Conservation (phyloP, 176 grass and related monocot genomes). For the Dactylis glomerata region DNA sequence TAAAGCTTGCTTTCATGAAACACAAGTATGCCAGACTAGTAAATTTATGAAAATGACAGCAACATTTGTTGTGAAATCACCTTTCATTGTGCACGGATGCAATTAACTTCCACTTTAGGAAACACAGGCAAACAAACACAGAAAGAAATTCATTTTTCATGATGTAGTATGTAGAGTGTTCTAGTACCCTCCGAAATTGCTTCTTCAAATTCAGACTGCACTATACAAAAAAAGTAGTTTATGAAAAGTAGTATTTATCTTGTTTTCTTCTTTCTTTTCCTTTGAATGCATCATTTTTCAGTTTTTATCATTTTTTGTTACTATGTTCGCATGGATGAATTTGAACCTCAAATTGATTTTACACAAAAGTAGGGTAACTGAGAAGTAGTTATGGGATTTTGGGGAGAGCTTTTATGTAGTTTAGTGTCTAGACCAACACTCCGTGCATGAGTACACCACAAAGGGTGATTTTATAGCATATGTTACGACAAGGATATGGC, state of each 20-base stretch:
- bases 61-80: background rate
- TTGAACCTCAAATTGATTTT: background rate
- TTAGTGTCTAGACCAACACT: background rate
- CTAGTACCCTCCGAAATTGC: background rate
- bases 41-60: constrained; percentile 8
- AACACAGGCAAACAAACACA: background rate
- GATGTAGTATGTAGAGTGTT: background rate
- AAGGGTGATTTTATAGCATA: background rate
- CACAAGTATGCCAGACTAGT: background rate
- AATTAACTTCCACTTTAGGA: background rate
- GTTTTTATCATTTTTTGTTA: background rate
- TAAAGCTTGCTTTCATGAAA: background rate
- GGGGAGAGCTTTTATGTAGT: background rate
- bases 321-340: background rate
- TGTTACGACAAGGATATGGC: background rate
- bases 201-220: background rate
- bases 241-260: background rate
- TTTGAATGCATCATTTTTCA: background rate
- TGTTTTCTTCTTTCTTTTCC: background rate
- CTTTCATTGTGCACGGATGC: background rate
- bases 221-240: background rate
- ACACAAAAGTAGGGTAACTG: background rate
- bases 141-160: background rate
- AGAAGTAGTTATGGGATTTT: background rate
- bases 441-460: background rate